These are phyloP conservation scores for Tylopilus sp. DNA, from an alignment of 768 basidiomycete genomes.

Conservation along the genomic window DNA sequence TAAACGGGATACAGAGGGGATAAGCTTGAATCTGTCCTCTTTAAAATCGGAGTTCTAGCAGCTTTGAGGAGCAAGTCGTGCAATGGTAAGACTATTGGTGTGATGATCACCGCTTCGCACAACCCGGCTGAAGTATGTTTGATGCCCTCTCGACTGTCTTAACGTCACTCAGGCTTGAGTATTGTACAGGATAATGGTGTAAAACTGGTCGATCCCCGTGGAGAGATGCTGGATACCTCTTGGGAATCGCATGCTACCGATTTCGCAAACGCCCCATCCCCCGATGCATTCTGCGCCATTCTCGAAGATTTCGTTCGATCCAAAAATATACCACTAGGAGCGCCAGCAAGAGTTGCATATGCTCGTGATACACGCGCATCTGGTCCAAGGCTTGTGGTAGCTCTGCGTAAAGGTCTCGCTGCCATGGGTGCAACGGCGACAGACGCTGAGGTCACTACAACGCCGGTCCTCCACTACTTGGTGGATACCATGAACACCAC, in stretches of 20 bases:
- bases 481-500: constrained; percentile 88
- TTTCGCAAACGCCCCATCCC: constrained; percentile 78
- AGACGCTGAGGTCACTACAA: constrained; percentile 84
- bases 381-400: constrained; percentile 67
- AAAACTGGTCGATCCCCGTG: constrained; percentile 94
- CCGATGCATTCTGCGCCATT: constrained; percentile 65
- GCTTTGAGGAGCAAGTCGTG: constrained; percentile 86
- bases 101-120: constrained; percentile 99
- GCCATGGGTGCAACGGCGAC: constrained; percentile 66
- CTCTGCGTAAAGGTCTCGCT: constrained; percentile 79
- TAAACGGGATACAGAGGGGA: constrained; percentile 45
- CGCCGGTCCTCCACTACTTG: constrained; percentile 93
- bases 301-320: constrained; percentile 59
- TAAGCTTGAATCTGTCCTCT: constrained; percentile 85
- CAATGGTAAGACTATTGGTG: constrained; percentile 89
- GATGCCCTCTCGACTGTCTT: not conserved
- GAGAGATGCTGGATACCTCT: constrained; percentile 92
- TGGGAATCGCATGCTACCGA: constrained; percentile 90
- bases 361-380: constrained; percentile 93
- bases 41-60: constrained; percentile 89
- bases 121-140: constrained; percentile 89
- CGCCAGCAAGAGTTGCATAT: constrained; percentile 82
- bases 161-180: constrained; percentile 1
- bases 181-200: constrained; percentile 88
- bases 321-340: constrained; percentile 72